A percentile compares a stretch with the other conserved stretches of the same genome.
These are phyloP conservation scores for Parmelia sp. DNA, from an alignment of 495 filamentous ascomycete species.

Conservation along the genomic window DNA sequence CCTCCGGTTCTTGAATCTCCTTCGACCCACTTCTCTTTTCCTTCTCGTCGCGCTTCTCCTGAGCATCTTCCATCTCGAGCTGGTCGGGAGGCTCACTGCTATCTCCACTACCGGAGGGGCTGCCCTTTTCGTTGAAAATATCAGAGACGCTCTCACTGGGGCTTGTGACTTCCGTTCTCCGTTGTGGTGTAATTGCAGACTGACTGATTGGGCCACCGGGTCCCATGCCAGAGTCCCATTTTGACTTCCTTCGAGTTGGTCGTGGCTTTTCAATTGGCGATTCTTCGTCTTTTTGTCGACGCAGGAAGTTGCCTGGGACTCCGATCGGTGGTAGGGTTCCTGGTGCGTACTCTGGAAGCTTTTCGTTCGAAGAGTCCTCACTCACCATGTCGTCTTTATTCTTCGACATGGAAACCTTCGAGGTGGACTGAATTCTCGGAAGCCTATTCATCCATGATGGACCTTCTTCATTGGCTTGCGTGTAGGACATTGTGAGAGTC, in stretches of 20 bases:
- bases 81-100: conserved; percentile 22
- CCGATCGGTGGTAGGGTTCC: conserved; percentile 74
- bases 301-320: conserved; percentile 72
- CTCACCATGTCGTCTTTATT: conserved; percentile 54
- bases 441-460: conserved; percentile 92
- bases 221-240: conserved; percentile 64
- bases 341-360: conserved; percentile 61
- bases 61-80: conserved; percentile 22
- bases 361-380: conserved; percentile 51
- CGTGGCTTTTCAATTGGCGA: conserved; percentile 52
- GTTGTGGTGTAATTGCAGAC: conserved; percentile 78
- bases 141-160: conserved; percentile 36
- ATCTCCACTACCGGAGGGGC: conserved; percentile 22
- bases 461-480: conserved; percentile 78
- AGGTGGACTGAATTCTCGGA: conserved; percentile 76
- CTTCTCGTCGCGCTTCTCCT: conserved; percentile 32
- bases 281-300: conserved; percentile 74
- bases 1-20: conserved; percentile 34
- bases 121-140: conserved; percentile 32
- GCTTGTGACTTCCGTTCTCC: conserved; percentile 35
- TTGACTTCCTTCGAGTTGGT: conserved; percentile 56
- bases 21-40: conserved; percentile 29
- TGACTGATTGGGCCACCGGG: conserved; percentile 85
- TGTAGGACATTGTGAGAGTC: conserved; percentile 92
- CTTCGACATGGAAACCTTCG: conserved; percentile 76